phyloP scores from a whole-genome alignment of 2,329 filamentous ascomycete species.

The Verticillium tricorpus region DNA sequence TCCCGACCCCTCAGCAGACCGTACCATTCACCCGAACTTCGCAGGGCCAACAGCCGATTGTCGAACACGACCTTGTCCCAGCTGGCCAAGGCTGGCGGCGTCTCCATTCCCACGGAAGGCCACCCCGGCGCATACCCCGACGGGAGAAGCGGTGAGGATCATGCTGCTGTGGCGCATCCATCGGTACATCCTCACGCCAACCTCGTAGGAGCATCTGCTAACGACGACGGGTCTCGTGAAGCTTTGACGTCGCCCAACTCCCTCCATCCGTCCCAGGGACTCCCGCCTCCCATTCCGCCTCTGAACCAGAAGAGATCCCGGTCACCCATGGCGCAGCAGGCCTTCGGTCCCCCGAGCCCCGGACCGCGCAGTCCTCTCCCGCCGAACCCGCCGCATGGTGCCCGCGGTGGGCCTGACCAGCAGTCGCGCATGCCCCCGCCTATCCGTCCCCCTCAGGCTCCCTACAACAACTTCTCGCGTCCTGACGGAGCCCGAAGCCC shows the following conservation, averaged over 20 bases:
- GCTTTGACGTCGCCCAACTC: conserved; percentile 36
- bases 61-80: conserved; percentile 79
- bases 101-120: conserved; percentile 35
- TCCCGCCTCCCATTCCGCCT: conserved; percentile 36
- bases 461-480: conserved; percentile 11
- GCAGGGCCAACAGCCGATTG: conserved; percentile 77
- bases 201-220: conserved; percentile 48
- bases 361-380: conserved; percentile 25
- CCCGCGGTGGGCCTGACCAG: neutral
- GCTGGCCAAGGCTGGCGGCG: conserved; percentile 64
- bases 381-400: conserved; percentile 18
- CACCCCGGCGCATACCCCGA: conserved; percentile 20
- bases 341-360: conserved; percentile 22
- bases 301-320: conserved; percentile 36
- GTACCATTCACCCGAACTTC: conserved; percentile 71
- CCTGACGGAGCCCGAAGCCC: conserved; percentile 13
- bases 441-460: conserved; percentile 14
- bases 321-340: conserved; percentile 37
- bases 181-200: conserved; percentile 48
- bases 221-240: conserved; percentile 50
- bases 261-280: conserved; percentile 28
- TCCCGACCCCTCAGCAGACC: conserved; percentile 65
- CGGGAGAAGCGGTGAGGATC: conserved; percentile 26
- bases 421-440: neutral
- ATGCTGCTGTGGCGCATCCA: conserved; percentile 17